Percentiles rank a stretch among this genome's conserved stretches.
Conservation (phyloP, 2,329 filamentous ascomycete species). For the Graphilbum fragrans region DNA sequence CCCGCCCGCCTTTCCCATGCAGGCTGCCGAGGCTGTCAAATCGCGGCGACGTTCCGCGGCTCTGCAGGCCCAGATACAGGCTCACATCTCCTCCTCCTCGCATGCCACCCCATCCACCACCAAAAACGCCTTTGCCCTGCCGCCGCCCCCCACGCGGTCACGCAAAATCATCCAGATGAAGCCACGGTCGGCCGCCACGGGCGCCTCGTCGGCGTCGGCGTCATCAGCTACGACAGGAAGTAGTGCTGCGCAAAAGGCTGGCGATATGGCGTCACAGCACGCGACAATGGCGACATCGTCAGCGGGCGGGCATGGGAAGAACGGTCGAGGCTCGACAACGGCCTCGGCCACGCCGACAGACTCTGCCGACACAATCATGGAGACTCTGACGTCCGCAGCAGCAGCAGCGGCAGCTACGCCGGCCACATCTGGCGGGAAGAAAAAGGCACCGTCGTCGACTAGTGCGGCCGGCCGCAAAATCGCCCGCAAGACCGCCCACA, state of each 20-base stretch:
- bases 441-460: slow-evolving; percentile 62
- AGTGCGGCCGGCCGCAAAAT: slow-evolving; percentile 89
- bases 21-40: slow-evolving; percentile 33
- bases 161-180: slow-evolving; percentile 99
- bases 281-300: no score
- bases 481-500: slow-evolving; percentile 91
- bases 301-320: neutral
- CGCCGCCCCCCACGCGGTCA: slow-evolving; percentile 81
- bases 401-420: slow-evolving; percentile 2
- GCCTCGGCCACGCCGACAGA: slow-evolving; percentile 2
- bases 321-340: neutral
- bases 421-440: slow-evolving; percentile 37
- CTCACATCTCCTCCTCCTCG: neutral
- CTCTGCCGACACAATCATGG: neutral
- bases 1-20: slow-evolving; percentile 6
- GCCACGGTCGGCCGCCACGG: slow-evolving; percentile 30
- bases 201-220: slow-evolving; percentile 11
- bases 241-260: no score
- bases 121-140: slow-evolving; percentile 64
- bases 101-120: slow-evolving; percentile 16
- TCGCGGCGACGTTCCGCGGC: slow-evolving; percentile 35
- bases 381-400: slow-evolving; percentile 1
- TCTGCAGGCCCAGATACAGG: slow-evolving; percentile 9
- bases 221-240: neutral
- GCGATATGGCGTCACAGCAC: no score